Conservation (phyloP, 2,329 filamentous ascomycete species). For the Talaromyces rugulosus region DNA sequence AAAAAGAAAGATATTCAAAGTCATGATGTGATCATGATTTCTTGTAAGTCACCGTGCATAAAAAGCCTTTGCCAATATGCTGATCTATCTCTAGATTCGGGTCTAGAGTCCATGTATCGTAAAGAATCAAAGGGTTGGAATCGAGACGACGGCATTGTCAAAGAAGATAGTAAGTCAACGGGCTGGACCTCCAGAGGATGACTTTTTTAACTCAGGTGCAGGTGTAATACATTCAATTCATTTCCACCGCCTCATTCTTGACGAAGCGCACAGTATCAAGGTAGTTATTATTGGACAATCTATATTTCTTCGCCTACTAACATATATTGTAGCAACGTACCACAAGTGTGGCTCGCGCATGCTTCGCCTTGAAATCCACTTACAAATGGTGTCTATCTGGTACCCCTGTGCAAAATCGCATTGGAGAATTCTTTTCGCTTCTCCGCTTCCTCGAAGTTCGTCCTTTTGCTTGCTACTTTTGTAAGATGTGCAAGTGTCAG, state of each 20-base stretch:
- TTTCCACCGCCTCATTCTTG: conserved; percentile 88
- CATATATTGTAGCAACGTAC: conserved; percentile 50
- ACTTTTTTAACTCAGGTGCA: conserved; percentile 22
- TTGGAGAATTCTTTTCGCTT: conserved; percentile 94
- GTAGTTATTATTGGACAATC: conserved; percentile 29
- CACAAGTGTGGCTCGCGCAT: conserved; percentile 89
- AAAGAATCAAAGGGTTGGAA: conserved; percentile 90
- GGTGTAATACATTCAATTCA: conserved; percentile 77
- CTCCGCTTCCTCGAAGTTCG: conserved; percentile 84
- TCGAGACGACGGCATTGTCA: conserved; percentile 73
- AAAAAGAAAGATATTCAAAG: conserved; percentile 69
- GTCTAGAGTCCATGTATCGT: conserved; percentile 84
- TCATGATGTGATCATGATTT: conserved; percentile 95
- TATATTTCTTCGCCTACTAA: conserved; percentile 1
- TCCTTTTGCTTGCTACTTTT: conserved; percentile 91
- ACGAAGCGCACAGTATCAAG: conserved; percentile 95
- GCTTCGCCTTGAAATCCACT: conserved; percentile 79
- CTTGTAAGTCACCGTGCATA: conserved; percentile 62
- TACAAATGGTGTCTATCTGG: conserved; percentile 97
- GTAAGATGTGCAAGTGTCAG: conserved; percentile 78
- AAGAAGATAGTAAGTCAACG: conserved; percentile 57
- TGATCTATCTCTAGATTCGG: conserved; percentile 39
- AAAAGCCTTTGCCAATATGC: background rate
- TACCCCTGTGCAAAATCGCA: conserved; percentile 93
- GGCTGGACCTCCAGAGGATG: background rate